Evolutionary conservation across 257 asterid genomes (phyloP).

Genomic region (Vinca minor): DNA sequence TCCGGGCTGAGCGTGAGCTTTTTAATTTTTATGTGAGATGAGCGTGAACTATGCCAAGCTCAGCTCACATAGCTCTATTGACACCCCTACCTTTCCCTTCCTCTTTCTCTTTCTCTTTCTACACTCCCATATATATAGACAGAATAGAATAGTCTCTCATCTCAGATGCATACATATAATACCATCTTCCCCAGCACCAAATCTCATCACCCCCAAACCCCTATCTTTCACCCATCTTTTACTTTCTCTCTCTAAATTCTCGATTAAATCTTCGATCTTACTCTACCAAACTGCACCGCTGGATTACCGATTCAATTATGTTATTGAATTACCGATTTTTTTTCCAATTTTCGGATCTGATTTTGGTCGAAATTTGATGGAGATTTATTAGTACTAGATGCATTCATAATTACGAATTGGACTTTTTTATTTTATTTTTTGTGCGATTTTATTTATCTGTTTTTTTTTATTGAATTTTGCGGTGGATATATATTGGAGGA

Average conservation of each 20-base stretch:
- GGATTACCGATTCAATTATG: conserved; percentile 25
- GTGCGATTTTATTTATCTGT: not conserved
- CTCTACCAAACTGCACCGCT: conserved; percentile 29
- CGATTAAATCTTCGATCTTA: conserved; percentile 32
- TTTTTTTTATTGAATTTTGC: conserved; percentile 16
- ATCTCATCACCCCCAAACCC: not conserved
- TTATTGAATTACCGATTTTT: conserved; percentile 19
- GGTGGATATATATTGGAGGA: conserved; percentile 24
- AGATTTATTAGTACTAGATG: not conserved
- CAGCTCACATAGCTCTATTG: too few species aligned
- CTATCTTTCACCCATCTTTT: not conserved
- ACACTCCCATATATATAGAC: not conserved
- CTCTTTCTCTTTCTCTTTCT: not conserved
- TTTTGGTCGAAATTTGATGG: conserved; percentile 3
- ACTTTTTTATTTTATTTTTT: not conserved
- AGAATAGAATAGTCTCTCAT: not conserved
- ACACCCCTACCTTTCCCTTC: not conserved
- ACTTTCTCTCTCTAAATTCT: conserved; percentile 33
- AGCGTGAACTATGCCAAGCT: too few species aligned
- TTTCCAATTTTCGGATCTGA: conserved; percentile 12
- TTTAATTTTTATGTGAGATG: too few species aligned
- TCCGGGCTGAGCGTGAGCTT: too few species aligned
- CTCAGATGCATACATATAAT: conserved; percentile 19
- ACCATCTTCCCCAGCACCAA: conserved; percentile 16
- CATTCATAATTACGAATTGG: conserved; percentile 6